Conservation (phyloP, 2,329 filamentous ascomycete genomes). For the Thielaviopsis ethacetica region DNA sequence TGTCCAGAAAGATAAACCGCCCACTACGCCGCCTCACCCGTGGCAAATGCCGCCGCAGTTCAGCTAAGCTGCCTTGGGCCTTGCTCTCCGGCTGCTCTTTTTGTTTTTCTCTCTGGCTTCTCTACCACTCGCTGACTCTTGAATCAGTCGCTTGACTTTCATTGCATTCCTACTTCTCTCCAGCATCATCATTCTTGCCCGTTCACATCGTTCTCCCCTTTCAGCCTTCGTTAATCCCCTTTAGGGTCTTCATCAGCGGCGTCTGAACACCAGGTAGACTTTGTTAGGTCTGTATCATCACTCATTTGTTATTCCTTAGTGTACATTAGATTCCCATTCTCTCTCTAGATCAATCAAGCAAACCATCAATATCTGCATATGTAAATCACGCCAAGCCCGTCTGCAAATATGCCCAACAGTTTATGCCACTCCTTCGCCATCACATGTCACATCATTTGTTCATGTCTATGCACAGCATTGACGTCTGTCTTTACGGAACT, state of each 20-base stretch:
- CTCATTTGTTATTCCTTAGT: background rate
- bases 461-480: too few species aligned
- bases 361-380: background rate
- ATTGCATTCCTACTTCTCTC: background rate
- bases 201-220: background rate
- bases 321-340: background rate
- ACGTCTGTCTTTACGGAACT: too few species aligned
- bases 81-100: background rate
- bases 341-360: background rate
- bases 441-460: too few species aligned
- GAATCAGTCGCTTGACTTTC: background rate
- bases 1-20: background rate
- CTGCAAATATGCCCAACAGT: too few species aligned
- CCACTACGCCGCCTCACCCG: background rate
- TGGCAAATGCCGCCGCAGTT: background rate
- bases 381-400: background rate
- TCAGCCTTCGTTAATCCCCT: background rate
- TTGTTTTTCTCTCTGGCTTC: too few species aligned
- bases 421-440: too few species aligned
- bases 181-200: background rate
- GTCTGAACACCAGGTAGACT: background rate
- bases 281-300: background rate
- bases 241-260: background rate
- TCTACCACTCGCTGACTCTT: background rate
- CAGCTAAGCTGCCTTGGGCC: background rate